Conservation (phyloP, 768 basidiomycete species). For the Cubamyces sp. region DNA sequence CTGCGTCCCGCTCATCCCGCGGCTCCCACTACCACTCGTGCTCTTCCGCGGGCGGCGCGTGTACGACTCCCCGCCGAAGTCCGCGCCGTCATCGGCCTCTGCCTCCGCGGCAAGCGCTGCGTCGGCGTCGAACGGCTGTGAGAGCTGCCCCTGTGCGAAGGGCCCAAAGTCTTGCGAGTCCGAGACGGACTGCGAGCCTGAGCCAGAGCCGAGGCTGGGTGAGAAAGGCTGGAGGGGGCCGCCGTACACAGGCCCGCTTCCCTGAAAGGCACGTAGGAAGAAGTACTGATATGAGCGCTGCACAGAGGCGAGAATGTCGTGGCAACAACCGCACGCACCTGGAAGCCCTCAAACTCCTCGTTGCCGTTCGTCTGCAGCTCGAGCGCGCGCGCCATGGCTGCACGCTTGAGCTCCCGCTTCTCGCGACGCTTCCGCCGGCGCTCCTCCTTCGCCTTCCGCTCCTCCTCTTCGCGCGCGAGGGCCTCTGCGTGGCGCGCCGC, state of each 20-base stretch:
- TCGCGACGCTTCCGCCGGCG: conserved; percentile 52
- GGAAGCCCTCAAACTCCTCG: conserved; percentile 67
- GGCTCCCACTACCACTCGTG: conserved; percentile 31
- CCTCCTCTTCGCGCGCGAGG: conserved; percentile 43
- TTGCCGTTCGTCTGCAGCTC: conserved; percentile 32
- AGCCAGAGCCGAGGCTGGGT: conserved; percentile 24
- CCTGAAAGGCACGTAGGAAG: conserved; percentile 16
- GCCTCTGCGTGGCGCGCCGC: conserved; percentile 44
- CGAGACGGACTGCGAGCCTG: conserved; percentile 20
- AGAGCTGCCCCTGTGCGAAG: conserved; percentile 29
- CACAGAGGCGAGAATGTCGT: neutral
- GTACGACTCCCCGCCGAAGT: conserved; percentile 64
- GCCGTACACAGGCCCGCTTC: conserved; percentile 26
- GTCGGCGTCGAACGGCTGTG: conserved; percentile 41
- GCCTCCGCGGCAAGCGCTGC: conserved; percentile 53
- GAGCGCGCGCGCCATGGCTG: conserved; percentile 43
- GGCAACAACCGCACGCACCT: conserved; percentile 45
- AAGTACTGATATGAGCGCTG: neutral
- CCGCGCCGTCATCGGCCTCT: conserved; percentile 55
- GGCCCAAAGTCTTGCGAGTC: conserved; percentile 38
- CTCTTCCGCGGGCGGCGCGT: conserved; percentile 38
- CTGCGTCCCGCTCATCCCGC: conserved; percentile 14
- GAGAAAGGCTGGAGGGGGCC: conserved; percentile 10
- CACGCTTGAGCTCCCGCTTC: conserved; percentile 48
- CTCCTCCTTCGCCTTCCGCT: conserved; percentile 47